A percentile compares a stretch with the other conserved stretches of the same genome.
phyloP scores from a whole-genome alignment of 176 grass and related monocot genomes.

The Aegilops umbellulata region DNA sequence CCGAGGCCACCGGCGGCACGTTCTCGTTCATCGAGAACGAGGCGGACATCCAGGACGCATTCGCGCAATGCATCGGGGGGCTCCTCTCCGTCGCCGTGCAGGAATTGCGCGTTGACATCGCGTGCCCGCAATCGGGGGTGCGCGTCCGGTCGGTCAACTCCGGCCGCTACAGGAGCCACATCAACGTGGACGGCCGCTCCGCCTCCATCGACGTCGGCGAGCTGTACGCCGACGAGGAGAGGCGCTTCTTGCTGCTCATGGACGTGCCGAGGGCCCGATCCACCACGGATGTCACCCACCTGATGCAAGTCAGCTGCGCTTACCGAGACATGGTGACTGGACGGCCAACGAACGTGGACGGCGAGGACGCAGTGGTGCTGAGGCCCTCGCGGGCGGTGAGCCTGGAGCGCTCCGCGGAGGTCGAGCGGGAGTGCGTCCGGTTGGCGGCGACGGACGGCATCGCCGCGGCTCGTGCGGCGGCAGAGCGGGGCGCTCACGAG shows the following conservation, averaged over 20 bases:
- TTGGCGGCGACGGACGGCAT: slow-evolving; percentile 38
- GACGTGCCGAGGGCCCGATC: slow-evolving; percentile 35
- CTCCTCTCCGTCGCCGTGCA: slow-evolving; percentile 65
- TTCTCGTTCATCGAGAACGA: slow-evolving; percentile 83
- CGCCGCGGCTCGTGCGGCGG: slow-evolving; percentile 35
- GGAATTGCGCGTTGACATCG: slow-evolving; percentile 45
- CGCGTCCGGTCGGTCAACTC: slow-evolving; percentile 48
- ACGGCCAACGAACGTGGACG: slow-evolving; percentile 30
- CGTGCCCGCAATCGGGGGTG: slow-evolving; percentile 48
- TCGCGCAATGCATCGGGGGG: slow-evolving; percentile 75
- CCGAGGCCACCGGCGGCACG: slow-evolving; percentile 63
- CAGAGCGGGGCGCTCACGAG: slow-evolving; percentile 41
- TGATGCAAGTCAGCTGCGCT: slow-evolving; percentile 49
- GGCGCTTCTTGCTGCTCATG: slow-evolving; percentile 69
- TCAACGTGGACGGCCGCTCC: slow-evolving; percentile 31
- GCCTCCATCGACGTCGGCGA: slow-evolving; percentile 68
- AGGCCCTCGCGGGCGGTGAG: slow-evolving; percentile 11
- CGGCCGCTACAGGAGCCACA: slow-evolving; percentile 48
- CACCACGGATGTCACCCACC: slow-evolving; percentile 7
- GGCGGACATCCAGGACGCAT: slow-evolving; percentile 61
- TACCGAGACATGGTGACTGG: slow-evolving; percentile 65
- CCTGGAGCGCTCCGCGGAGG: slow-evolving; percentile 42
- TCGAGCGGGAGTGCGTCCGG: slow-evolving; percentile 50
- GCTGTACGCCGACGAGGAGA: slow-evolving; percentile 87
- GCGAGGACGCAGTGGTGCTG: slow-evolving; percentile 39